Conservation (phyloP, 1,284 basidiomycete genomes). For the Pterulicium gracile region DNA sequence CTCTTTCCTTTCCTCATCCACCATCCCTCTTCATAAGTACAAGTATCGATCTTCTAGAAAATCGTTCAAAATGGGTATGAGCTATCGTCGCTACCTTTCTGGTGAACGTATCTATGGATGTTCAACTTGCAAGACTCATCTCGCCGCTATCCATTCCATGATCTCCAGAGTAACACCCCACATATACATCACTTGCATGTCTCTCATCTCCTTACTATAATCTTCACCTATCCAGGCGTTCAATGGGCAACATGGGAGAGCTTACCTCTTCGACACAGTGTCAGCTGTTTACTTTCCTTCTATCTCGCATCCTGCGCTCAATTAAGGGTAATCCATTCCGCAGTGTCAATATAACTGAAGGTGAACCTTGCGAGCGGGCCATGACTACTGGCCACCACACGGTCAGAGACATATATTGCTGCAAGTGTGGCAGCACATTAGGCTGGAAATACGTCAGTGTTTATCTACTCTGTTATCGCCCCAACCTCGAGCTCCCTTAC, state of each 20-base stretch:
- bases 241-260: constrained; percentile 90
- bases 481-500: background rate
- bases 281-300: constrained; percentile 31
- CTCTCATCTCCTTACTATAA: constrained; percentile 1
- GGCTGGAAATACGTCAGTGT: constrained; percentile 96
- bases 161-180: constrained; percentile 72
- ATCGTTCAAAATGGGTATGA: constrained; percentile 63
- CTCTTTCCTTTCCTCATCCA: background rate
- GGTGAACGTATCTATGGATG: constrained; percentile 90
- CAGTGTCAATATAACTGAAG: constrained; percentile 85
- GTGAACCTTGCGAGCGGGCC: constrained; percentile 80
- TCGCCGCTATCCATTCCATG: constrained; percentile 87
- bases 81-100: constrained; percentile 79
- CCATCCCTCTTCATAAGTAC: background rate
- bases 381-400: constrained; percentile 98
- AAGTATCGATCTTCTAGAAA: constrained; percentile 1
- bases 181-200: constrained; percentile 4
- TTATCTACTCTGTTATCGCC: constrained; percentile 7
- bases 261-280: constrained; percentile 90
- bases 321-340: constrained; percentile 3
- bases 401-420: constrained; percentile 90
- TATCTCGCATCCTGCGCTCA: background rate
- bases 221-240: constrained; percentile 49
- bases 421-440: constrained; percentile 75
- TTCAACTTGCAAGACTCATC: constrained; percentile 84